A percentile compares a stretch with the other conserved stretches of the same genome.
Evolutionary conservation across 2,329 filamentous ascomycete genomes (phyloP).

Genomic region (Sclerotinia glacialis): DNA sequence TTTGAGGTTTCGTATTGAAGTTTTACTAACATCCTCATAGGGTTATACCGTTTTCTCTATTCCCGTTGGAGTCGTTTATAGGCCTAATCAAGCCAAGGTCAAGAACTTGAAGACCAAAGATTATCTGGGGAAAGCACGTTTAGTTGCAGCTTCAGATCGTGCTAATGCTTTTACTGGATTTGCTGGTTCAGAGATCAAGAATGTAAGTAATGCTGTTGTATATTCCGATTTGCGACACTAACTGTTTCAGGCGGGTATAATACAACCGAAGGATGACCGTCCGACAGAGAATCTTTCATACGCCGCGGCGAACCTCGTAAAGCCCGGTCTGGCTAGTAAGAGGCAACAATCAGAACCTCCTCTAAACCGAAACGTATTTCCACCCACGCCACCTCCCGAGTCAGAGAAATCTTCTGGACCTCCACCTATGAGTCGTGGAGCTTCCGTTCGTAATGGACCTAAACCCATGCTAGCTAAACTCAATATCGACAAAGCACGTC

Average conservation of each 20-base stretch:
- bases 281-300: slow-evolving; percentile 83
- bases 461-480: slow-evolving; percentile 62
- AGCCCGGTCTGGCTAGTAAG: slow-evolving; percentile 74
- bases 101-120: slow-evolving; percentile 98
- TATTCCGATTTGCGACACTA: slow-evolving; percentile 23
- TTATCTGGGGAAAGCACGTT: slow-evolving; percentile 91
- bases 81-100: slow-evolving; percentile 95
- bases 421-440: slow-evolving; percentile 49
- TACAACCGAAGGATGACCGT: slow-evolving; percentile 70
- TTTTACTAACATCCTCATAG: slow-evolving; percentile 45
- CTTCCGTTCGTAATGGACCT: slow-evolving; percentile 60
- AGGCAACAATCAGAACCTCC: slow-evolving; percentile 85
- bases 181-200: slow-evolving; percentile 75
- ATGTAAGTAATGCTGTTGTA: slow-evolving; percentile 46
- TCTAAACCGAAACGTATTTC: slow-evolving; percentile 76
- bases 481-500: slow-evolving; percentile 57
- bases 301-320: slow-evolving; percentile 89
- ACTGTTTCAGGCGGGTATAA: slow-evolving; percentile 48
- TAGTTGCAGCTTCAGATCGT: slow-evolving; percentile 84
- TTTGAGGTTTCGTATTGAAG: not conserved
- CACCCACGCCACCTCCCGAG: slow-evolving; percentile 97
- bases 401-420: slow-evolving; percentile 57
- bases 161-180: slow-evolving; percentile 80
- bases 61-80: slow-evolving; percentile 89
- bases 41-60: slow-evolving; percentile 99